A percentile compares a stretch with the other conserved stretches of the same genome.
These are phyloP conservation scores for Seiridium unicorne DNA, from an alignment of 2,329 filamentous ascomycete genomes.

Conservation along the genomic window DNA sequence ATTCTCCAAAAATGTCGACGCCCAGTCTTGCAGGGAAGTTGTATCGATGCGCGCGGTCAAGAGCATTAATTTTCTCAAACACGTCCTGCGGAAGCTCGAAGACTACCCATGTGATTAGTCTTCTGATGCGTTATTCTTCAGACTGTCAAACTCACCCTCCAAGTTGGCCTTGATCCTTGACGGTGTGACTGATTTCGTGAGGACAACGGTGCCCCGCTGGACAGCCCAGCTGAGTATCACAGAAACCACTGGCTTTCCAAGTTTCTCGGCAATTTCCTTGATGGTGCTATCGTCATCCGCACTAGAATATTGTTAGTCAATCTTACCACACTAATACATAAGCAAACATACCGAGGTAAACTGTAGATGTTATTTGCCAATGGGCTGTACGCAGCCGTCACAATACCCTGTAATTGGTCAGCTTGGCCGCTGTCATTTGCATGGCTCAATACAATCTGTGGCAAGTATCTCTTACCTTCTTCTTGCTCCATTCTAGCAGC, in stretches of 20 bases:
- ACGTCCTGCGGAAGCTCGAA: constrained; percentile 25
- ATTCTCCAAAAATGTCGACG: constrained; percentile 41
- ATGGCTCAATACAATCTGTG: not conserved
- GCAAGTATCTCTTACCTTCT: constrained; percentile 6
- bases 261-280: constrained; percentile 49
- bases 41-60: constrained; percentile 38
- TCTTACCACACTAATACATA: not conserved
- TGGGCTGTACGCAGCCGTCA: constrained; percentile 39
- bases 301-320: not conserved
- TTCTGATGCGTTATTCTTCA: too few relatives aligned
- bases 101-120: too few relatives aligned
- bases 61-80: constrained; percentile 33
- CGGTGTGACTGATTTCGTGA: constrained; percentile 54
- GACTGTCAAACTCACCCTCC: constrained; percentile 11
- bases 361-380: constrained; percentile 56
- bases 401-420: not conserved
- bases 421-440: not conserved
- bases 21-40: constrained; percentile 42
- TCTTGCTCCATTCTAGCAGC: constrained; percentile 12
- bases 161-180: constrained; percentile 49
- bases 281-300: constrained; percentile 38
- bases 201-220: constrained; percentile 49
- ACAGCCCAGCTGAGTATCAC: constrained; percentile 54
- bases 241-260: constrained; percentile 50
- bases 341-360: constrained; percentile 22